A percentile compares a stretch with the other conserved stretches of the same genome.
Evolutionary conservation across 2,329 filamentous ascomycete species (phyloP).

Genomic region (Lecanicillium sp.): DNA sequence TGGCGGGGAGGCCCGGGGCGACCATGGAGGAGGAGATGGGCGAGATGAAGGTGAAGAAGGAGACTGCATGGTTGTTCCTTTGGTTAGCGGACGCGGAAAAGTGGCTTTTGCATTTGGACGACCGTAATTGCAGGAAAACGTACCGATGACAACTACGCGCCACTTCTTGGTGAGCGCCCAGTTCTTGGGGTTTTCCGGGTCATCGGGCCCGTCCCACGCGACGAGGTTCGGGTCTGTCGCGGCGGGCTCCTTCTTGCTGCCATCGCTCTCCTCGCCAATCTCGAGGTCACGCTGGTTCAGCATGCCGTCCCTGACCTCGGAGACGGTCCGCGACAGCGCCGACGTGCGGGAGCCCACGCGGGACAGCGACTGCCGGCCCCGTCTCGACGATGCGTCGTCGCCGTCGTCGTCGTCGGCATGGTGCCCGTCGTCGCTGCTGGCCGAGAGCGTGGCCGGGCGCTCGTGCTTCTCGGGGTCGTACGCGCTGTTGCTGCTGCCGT

Average conservation of each 20-base stretch:
- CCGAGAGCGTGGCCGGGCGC: background rate
- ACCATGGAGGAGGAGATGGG: slow-evolving; percentile 54
- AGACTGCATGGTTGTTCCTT: slow-evolving; percentile 24
- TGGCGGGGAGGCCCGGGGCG: slow-evolving; percentile 43
- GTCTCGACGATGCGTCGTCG: background rate
- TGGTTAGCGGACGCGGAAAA: too few species aligned
- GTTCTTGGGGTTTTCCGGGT: slow-evolving; percentile 46
- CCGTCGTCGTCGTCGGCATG: background rate
- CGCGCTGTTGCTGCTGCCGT: background rate
- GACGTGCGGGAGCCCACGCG: slow-evolving; percentile 3
- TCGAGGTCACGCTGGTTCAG: slow-evolving; percentile 32
- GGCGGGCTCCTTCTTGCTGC: slow-evolving; percentile 20
- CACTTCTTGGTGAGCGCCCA: slow-evolving; percentile 53
- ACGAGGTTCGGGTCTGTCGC: slow-evolving; percentile 34
- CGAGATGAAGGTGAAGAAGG: slow-evolving; percentile 55
- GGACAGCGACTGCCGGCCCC: slow-evolving; percentile 1
- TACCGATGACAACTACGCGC: slow-evolving; percentile 40
- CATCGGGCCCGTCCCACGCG: slow-evolving; percentile 47
- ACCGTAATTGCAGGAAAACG: too few species aligned
- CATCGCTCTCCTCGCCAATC: slow-evolving; percentile 21
- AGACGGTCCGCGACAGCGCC: slow-evolving; percentile 28
- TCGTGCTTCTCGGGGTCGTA: slow-evolving; percentile 10
- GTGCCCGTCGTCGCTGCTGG: background rate
- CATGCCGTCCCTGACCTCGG: slow-evolving; percentile 36
- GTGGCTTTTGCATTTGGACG: too few species aligned